Percentiles rank a stretch among this genome's conserved stretches.
These are phyloP conservation scores for Monilinia fructigena DNA, from an alignment of 2,329 filamentous ascomycete genomes.

Conservation along the genomic window DNA sequence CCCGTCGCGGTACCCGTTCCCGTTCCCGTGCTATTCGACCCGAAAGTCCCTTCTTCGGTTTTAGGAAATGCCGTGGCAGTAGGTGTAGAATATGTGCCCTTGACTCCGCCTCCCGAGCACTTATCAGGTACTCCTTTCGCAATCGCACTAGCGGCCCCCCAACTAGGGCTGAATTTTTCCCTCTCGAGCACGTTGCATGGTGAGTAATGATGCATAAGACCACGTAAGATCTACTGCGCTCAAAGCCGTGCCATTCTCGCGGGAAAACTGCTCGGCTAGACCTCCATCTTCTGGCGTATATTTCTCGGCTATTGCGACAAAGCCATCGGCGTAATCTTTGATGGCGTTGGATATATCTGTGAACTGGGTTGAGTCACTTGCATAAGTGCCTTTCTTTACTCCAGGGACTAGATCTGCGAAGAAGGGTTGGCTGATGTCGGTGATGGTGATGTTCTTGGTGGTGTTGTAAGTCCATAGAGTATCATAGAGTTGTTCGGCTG, in stretches of 20 bases:
- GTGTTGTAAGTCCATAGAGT: slow-evolving; percentile 69
- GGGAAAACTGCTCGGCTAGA: slow-evolving; percentile 65
- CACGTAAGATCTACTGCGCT: slow-evolving; percentile 68
- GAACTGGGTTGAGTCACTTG: slow-evolving; percentile 58
- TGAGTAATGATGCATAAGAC: slow-evolving; percentile 70
- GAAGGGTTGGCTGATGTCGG: slow-evolving; percentile 63
- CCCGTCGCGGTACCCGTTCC: background rate
- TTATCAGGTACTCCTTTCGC: slow-evolving; percentile 30
- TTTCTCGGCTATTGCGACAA: slow-evolving; percentile 48
- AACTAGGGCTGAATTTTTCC: slow-evolving; percentile 54
- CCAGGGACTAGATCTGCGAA: slow-evolving; percentile 64
- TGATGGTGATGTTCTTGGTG: slow-evolving; percentile 62
- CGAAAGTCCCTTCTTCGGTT: slow-evolving; percentile 16
- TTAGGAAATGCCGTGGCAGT: background rate
- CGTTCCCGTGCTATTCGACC: background rate
- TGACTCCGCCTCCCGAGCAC: slow-evolving; percentile 2
- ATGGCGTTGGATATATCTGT: slow-evolving; percentile 52
- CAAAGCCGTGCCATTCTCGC: slow-evolving; percentile 51
- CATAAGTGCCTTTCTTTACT: slow-evolving; percentile 60
- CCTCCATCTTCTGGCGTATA: slow-evolving; percentile 58
- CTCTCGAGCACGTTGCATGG: slow-evolving; percentile 55
- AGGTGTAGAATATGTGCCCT: slow-evolving; percentile 6
- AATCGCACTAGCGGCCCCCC: slow-evolving; percentile 48
- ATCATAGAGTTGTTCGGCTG: slow-evolving; percentile 47
- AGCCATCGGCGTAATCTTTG: slow-evolving; percentile 60